Evolutionary conservation across 2,329 filamentous ascomycete species (phyloP).

Genomic region (Furcasterigmium sp.): DNA sequence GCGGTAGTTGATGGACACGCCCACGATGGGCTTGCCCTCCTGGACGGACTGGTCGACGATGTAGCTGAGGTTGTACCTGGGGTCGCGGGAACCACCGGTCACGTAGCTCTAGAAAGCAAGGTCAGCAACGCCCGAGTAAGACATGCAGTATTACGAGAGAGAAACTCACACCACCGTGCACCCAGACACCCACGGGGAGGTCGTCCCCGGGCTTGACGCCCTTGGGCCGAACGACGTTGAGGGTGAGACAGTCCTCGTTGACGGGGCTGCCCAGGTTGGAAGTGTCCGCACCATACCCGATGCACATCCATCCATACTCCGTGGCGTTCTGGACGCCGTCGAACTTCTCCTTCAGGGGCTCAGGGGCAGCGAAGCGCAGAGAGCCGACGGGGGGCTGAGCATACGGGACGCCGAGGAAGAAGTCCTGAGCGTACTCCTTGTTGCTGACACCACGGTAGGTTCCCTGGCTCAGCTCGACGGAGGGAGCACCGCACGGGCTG

Average conservation of each 20-base stretch:
- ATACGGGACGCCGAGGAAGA: constrained; percentile 51
- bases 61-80: constrained; percentile 56
- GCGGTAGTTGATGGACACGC: constrained; percentile 45
- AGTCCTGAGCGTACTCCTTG: constrained; percentile 37
- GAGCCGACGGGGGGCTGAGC: constrained; percentile 46
- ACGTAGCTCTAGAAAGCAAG: constrained; percentile 3
- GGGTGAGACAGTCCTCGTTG: constrained; percentile 23
- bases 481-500: constrained; percentile 3
- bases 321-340: constrained; percentile 34
- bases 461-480: constrained; percentile 8
- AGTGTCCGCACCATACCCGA: constrained; percentile 41
- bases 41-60: constrained; percentile 46
- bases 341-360: constrained; percentile 41
- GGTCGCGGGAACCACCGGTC: constrained; percentile 25
- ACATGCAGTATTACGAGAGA: constrained; percentile 9
- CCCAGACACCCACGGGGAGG: constrained; percentile 56
- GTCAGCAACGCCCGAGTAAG: too few relatives aligned
- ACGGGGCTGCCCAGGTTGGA: constrained; percentile 15
- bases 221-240: constrained; percentile 21
- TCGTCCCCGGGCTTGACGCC: constrained; percentile 24
- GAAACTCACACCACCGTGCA: constrained; percentile 40
- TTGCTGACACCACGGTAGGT: constrained; percentile 36
- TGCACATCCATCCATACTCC: constrained; percentile 39
- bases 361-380: constrained; percentile 46
- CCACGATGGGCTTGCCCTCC: constrained; percentile 43